A percentile compares a stretch with the other conserved stretches of the same genome.
phyloP scores from a whole-genome alignment of 257 asterid genomes.

The Datura wrightii region DNA sequence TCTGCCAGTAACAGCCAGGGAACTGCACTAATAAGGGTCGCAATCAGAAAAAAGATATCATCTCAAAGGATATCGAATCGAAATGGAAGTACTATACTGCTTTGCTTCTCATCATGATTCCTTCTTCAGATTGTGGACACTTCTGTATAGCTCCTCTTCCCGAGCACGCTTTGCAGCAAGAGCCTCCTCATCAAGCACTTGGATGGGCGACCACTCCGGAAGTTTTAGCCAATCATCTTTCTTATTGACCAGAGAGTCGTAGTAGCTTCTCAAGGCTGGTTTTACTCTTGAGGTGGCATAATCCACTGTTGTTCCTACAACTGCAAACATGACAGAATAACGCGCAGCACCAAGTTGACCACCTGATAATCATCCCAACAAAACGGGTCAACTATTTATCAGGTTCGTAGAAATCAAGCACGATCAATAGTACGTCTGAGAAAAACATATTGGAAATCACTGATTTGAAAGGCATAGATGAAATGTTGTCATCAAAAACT shows the following conservation, averaged over 20 bases:
- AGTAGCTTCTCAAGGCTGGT: slow-evolving; percentile 54
- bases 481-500: not conserved
- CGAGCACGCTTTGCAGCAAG: slow-evolving; percentile 81
- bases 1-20: not conserved
- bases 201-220: slow-evolving; percentile 97
- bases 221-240: slow-evolving; percentile 61
- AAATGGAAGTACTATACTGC: not conserved
- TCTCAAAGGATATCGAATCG: not conserved
- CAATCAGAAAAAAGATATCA: not conserved
- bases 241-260: slow-evolving; percentile 37
- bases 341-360: slow-evolving; percentile 86
- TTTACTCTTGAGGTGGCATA: slow-evolving; percentile 61
- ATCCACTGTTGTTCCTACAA: slow-evolving; percentile 81
- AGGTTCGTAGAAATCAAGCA: not conserved
- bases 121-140: slow-evolving; percentile 64
- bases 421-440: not conserved
- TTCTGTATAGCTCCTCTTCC: slow-evolving; percentile 63
- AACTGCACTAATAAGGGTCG: not conserved
- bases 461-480: not conserved
- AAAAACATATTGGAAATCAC: not conserved
- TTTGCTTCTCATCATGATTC: slow-evolving; percentile 47
- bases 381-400: not conserved
- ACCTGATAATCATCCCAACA: slow-evolving; percentile 45
- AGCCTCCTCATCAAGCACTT: slow-evolving; percentile 86
- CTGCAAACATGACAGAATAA: slow-evolving; percentile 73